Evolutionary conservation across 805 yeast species (phyloP), one percentile per base, ranked within the genome.

Genomic region (Komagataella ulmi): DNA sequence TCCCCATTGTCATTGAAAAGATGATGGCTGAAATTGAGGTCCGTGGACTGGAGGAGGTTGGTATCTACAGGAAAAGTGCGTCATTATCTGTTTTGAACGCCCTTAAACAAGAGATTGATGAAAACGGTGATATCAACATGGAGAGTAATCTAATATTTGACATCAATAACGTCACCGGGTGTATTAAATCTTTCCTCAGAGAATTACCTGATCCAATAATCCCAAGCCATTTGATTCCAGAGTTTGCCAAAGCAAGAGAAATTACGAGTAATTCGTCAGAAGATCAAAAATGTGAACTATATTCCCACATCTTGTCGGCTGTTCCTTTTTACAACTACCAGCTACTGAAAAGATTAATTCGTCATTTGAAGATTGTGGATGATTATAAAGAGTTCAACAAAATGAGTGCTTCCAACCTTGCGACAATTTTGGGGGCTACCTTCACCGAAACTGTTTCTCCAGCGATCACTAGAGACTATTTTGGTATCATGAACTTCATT

Each of bases 31-130:
- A 84, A 57, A 85, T 91, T 56, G 98, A 91, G 64, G 67, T 72
- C n/a, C 78, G 90, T 51, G 97, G 98, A 0, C 64, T 91, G 24
- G 89, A 88, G 57, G 97, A 90, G 62, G 86, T 88, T 51, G 98
- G 98, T 17, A 72, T 91, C 12, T 91, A 91, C 64, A 79, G 98
- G 63, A 78, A 77, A 55, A 74, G 80, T 60, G 75, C 81, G 0
- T 75, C 81, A 0, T 56, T 77, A 24, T 68, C 73, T 53, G 77
- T 74, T 44, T 66, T 79, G 55, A 67, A 61, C 49, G 66, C 67
- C 47, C 65, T 76, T 52, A 75, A 70, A 55, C 60, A 66, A 1
- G 68, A 66, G 50, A 74, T 79, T 52, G 79, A 79, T 57, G 64
- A 62, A 51, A 53, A 61, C 5, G 83, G 83, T 3, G 68, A 68